Conservation (phyloP, 331 rosid genomes). For the Pyracantha coccinea region DNA sequence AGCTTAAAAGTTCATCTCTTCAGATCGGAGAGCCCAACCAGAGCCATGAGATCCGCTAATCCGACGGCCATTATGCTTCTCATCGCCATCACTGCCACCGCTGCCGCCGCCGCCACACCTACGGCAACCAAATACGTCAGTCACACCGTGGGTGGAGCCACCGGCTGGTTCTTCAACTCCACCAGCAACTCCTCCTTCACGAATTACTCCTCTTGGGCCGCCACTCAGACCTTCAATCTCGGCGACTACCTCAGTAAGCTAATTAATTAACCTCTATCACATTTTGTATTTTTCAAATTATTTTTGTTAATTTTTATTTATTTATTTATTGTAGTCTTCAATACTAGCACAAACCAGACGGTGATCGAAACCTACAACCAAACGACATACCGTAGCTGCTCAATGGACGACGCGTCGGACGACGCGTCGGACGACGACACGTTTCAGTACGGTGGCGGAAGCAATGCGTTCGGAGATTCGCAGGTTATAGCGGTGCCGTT, state of each 20-base stretch:
- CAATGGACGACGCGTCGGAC: conserved; percentile 43
- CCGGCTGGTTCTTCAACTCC: conserved; percentile 83
- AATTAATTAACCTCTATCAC: not conserved
- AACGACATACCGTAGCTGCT: conserved; percentile 49
- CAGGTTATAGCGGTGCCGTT: conserved; percentile 52
- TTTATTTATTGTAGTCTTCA: conserved; percentile 46
- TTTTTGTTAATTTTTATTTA: not conserved
- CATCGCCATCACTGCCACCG: not conserved
- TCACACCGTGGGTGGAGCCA: conserved; percentile 66
- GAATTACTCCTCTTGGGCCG: conserved; percentile 76
- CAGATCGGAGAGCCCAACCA: not conserved
- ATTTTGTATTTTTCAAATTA: not conserved
- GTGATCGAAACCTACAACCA: conserved; percentile 75
- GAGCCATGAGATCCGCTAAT: not conserved
- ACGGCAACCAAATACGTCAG: conserved; percentile 29
- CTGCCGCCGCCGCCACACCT: not conserved
- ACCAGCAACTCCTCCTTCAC: conserved; percentile 50
- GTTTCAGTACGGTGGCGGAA: conserved; percentile 37
- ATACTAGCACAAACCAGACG: conserved; percentile 53
- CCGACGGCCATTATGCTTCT: conserved; percentile 21
- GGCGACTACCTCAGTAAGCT: conserved; percentile 81
- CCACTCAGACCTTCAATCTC: conserved; percentile 54
- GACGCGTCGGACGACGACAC: conserved; percentile 45
- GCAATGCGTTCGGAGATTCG: conserved; percentile 14
- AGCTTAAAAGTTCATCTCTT: not conserved